Percentiles rank a stretch among this genome's conserved stretches.
Evolutionary conservation across 306 rosid genomes (phyloP).

Genomic region (Gastrolobium bilobum): DNA sequence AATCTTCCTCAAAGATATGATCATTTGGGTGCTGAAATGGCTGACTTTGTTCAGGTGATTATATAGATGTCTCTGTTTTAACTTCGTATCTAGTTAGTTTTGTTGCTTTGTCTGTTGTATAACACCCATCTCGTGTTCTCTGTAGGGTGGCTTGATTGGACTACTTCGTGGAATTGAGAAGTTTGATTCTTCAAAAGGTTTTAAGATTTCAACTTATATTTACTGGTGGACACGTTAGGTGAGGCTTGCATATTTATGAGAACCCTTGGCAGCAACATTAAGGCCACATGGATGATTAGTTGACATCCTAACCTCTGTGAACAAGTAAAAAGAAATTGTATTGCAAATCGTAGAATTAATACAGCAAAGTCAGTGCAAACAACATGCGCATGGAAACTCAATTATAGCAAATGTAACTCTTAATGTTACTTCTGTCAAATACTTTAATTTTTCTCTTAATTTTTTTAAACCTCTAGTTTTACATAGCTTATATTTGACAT

Average conservation of each 20-base stretch:
- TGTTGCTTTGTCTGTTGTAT: conserved; percentile 17
- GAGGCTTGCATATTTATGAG: conserved; percentile 40
- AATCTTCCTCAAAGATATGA: conserved; percentile 96
- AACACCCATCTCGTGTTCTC: conserved; percentile 30
- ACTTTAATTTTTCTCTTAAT: conserved; percentile 8
- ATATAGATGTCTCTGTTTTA: conserved; percentile 9
- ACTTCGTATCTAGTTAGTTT: conserved; percentile 19
- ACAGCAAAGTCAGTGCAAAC: conserved; percentile 17
- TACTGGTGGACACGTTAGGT: conserved; percentile 99
- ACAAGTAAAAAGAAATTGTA: conserved; percentile 13
- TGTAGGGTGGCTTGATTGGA: conserved; percentile 97
- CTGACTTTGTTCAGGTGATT: conserved; percentile 93
- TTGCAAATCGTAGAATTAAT: conserved; percentile 2
- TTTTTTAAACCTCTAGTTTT: conserved; percentile 5
- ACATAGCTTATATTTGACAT: background rate
- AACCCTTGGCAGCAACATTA: conserved; percentile 10
- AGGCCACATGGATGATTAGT: conserved; percentile 1
- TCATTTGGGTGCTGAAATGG: conserved; percentile 92
- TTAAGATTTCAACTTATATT: conserved; percentile 93
- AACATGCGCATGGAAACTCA: conserved; percentile 28
- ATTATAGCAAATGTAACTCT: conserved; percentile 24
- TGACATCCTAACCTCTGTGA: conserved; percentile 7
- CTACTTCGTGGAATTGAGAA: conserved; percentile 94
- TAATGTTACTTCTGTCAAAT: conserved; percentile 16
- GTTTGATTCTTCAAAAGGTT: conserved; percentile 94